phyloP scores from a whole-genome alignment of 2,329 filamentous ascomycete species.

The Elsinoe arachidis region DNA sequence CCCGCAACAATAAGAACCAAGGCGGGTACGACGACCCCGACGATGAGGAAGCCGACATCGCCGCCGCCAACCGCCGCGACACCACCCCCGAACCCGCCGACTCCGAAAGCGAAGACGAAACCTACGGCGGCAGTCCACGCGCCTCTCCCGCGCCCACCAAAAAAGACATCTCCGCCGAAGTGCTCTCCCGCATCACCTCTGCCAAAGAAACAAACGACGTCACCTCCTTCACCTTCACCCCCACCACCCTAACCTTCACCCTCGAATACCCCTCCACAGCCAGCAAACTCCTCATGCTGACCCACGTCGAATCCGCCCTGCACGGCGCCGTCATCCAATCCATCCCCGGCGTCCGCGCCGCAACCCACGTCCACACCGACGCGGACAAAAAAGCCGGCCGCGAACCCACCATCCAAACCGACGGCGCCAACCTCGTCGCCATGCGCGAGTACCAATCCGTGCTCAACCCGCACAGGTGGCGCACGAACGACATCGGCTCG shows the following conservation, averaged over 20 bases:
- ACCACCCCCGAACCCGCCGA: constrained; percentile 49
- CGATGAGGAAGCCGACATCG: constrained; percentile 80
- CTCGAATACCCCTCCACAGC: constrained; percentile 72
- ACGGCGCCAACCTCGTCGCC: constrained; percentile 78
- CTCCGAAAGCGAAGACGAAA: constrained; percentile 52
- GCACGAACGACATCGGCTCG: constrained; percentile 86
- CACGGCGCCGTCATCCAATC: constrained; percentile 77
- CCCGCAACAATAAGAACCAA: constrained; percentile 66
- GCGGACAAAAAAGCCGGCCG: constrained; percentile 41
- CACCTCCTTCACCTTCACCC: constrained; percentile 66
- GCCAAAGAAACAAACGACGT: constrained; percentile 53
- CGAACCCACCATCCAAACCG: constrained; percentile 59
- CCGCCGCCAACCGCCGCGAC: constrained; percentile 54
- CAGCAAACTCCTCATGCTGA: constrained; percentile 88
- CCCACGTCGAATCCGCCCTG: constrained; percentile 74
- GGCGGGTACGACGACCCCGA: constrained; percentile 85
- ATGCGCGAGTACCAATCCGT: constrained; percentile 83
- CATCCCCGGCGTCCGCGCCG: constrained; percentile 66
- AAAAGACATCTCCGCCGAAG: not conserved
- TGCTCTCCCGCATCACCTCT: constrained; percentile 47
- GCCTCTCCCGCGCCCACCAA: constrained; percentile 20
- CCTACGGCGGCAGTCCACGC: constrained; percentile 34
- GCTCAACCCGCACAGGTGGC: constrained; percentile 76
- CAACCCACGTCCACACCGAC: constrained; percentile 43
- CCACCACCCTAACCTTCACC: constrained; percentile 69